These are phyloP conservation scores for Ophiostoma himal-ulmi DNA, from an alignment of 2,329 filamentous ascomycete genomes.

Conservation along the genomic window DNA sequence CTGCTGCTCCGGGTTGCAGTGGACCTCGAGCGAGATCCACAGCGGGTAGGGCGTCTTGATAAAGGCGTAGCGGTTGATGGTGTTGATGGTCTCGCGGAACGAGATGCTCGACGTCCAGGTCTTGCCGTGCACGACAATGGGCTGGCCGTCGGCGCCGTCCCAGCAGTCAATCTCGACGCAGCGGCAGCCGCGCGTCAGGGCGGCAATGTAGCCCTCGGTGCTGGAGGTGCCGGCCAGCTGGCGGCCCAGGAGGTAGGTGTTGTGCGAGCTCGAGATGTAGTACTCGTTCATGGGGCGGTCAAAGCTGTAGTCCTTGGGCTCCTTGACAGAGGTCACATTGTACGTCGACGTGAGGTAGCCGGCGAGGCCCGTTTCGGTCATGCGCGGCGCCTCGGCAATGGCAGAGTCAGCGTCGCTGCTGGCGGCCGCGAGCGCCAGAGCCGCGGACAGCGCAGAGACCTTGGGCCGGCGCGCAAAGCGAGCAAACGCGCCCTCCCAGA, in stretches of 20 bases:
- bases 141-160: constrained; percentile 84
- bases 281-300: constrained; percentile 91
- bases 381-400: constrained; percentile 45
- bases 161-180: constrained; percentile 98
- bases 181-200: constrained; percentile 80
- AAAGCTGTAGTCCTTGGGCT: constrained; percentile 57
- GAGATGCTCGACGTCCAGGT: constrained; percentile 84
- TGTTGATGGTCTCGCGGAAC: constrained; percentile 86
- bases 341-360: constrained; percentile 68
- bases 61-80: constrained; percentile 94
- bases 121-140: constrained; percentile 83
- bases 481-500: constrained; percentile 69
- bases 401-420: not conserved
- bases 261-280: constrained; percentile 97
- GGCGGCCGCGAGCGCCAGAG: constrained; percentile 25
- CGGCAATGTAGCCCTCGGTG: constrained; percentile 88
- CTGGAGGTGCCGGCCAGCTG: constrained; percentile 88
- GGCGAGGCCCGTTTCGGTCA: constrained; percentile 74
- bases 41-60: constrained; percentile 79
- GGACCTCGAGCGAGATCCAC: constrained; percentile 92
- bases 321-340: constrained; percentile 61
- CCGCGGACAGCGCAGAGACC: constrained; percentile 18
- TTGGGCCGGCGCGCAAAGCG: constrained; percentile 59
- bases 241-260: constrained; percentile 88
- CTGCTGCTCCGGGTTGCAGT: constrained; percentile 81